Percentiles rank a stretch among this genome's conserved stretches.
These are phyloP conservation scores for Mayamaea pseudoterrestris DNA, from an alignment of 108 stramenopile species.

Conservation along the genomic window DNA sequence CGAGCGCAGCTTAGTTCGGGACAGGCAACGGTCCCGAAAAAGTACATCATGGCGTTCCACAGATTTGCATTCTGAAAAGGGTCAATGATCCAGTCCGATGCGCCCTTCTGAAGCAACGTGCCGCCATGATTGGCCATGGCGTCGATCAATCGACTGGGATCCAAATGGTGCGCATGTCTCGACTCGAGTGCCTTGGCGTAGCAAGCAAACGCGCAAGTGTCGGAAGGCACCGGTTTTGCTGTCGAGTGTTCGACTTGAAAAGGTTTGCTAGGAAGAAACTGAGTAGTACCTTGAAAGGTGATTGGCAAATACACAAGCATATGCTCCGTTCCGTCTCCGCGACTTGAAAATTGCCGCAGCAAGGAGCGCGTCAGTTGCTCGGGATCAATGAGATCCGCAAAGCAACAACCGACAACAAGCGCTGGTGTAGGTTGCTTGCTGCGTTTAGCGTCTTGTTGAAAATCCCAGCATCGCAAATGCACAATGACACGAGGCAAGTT, in stretches of 20 bases:
- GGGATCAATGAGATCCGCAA: constrained; percentile 82
- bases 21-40: constrained; percentile 66
- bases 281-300: constrained; percentile 75
- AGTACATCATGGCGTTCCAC: constrained; percentile 81
- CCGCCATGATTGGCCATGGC: constrained; percentile 60
- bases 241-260: constrained; percentile 2
- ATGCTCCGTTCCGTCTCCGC: not conserved
- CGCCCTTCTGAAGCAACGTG: constrained; percentile 29
- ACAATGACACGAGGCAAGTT: constrained; percentile 24
- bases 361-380: constrained; percentile 32
- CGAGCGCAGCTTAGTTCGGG: constrained; percentile 25
- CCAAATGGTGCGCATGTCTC: constrained; percentile 69
- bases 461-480: constrained; percentile 41
- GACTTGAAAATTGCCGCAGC: constrained; percentile 18
- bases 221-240: constrained; percentile 43
- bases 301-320: constrained; percentile 83
- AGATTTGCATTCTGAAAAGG: constrained; percentile 31
- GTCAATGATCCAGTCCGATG: constrained; percentile 79
- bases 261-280: constrained; percentile 37
- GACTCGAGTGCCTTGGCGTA: constrained; percentile 62
- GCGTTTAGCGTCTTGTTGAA: constrained; percentile 17
- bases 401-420: constrained; percentile 77
- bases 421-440: constrained; percentile 20
- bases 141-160: constrained; percentile 32
- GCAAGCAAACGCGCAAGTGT: constrained; percentile 52